Base-by-base conservation (phyloP, 139 green algal genomes). In the Tetradesmus lagerheimii region DNA sequence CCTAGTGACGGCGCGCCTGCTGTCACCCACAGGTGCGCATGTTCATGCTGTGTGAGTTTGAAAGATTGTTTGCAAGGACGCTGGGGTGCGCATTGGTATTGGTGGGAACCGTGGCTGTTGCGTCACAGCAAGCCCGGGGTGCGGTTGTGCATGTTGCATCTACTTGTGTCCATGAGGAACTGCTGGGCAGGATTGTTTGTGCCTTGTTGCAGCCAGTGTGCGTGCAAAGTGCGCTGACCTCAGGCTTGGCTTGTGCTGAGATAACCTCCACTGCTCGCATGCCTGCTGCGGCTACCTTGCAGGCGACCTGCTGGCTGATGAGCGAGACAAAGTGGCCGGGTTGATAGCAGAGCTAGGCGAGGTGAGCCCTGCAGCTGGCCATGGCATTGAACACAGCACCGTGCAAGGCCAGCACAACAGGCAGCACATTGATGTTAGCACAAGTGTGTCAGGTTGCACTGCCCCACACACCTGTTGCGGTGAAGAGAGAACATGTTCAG, bases 31-130 rank as follows among this genome's bases (percentile, higher is more conserved):
- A 31, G 93, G 93, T 35, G 57, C n/a, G n/a, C n/a, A 38, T 2
- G 41, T n/a, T 77, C 2, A 37, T 37, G 18, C 57, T 67, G 23
- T 66, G 53, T 25, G 8, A 25, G 11, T 4, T 4, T 66, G 53
- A 66, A 23, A 97, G 94, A 89, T 98, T 38, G 96, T 97, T 25
- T 97, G 97, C 0, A 92, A 99, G 91, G 97, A 99, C 87, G 94
- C 1, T 99, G 97, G 97, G 94, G 96, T n/a, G n/a, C n/a, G n/a
- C n/a, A n/a, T n/a, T n/a, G n/a, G n/a, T n/a, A n/a, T n/a, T n/a
- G n/a, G n/a, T n/a, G n/a, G n/a, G n/a, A n/a, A n/a, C n/a, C n/a
- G n/a, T n/a, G n/a, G n/a, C n/a, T n/a, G n/a, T n/a, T n/a, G n/a
- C n/a, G n/a, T n/a, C n/a, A n/a, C n/a, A n/a, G n/a, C n/a, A n/a